Evolutionary conservation across 208 protist species (phyloP), one percentile per base, ranked within the genome.

Genomic region (Jaenimonas drosophilae): DNA sequence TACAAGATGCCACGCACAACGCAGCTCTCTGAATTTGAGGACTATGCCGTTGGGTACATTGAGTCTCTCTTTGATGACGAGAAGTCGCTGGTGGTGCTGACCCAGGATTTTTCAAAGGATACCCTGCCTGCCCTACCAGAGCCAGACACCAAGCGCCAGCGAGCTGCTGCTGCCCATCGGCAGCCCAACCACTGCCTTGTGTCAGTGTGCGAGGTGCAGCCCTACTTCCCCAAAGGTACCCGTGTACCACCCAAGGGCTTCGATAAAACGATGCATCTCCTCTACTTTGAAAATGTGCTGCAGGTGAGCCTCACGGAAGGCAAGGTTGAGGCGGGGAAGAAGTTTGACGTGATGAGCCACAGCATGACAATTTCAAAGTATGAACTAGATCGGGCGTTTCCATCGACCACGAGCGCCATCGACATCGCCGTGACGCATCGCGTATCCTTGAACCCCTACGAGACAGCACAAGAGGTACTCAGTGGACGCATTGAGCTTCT

Each of bases 1-100:
- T 90, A 87, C 70, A 90, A 94, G 55, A 86, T 89, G 81, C 69
- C 80, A 6, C 45, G 64, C 2, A 32, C 39, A 0, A 76, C 69
- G 0, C 69, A 55, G 12, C 26, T 76, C 36, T 33, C 65, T 23
- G 64, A 80, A 19, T 88, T 94, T 49, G 59, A 54, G 30, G 64
- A 65, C 19, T 88, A 85, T 57, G 64, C 70, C 17, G 64, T 63
- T 45, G 47, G 39, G 0, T 94, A 76, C 54, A 56, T 90, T 25
- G 51, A 53, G 23, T 71, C 69, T 1, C 66, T 90, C 36, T 86
- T 94, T 27, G 19, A 45, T n/a, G n/a, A n/a, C 14, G 81, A 94
- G 49, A 38, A 58, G 0, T 65, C 41, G 16, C 46, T 85, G 19
- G 74, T 94, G 31, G 60, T 63, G 7, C 11, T 85, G 20, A 87